A percentile compares a stretch with the other conserved stretches of the same genome.
These are phyloP conservation scores for Russula lepida DNA, from an alignment of 768 basidiomycete genomes.

Conservation along the genomic window DNA sequence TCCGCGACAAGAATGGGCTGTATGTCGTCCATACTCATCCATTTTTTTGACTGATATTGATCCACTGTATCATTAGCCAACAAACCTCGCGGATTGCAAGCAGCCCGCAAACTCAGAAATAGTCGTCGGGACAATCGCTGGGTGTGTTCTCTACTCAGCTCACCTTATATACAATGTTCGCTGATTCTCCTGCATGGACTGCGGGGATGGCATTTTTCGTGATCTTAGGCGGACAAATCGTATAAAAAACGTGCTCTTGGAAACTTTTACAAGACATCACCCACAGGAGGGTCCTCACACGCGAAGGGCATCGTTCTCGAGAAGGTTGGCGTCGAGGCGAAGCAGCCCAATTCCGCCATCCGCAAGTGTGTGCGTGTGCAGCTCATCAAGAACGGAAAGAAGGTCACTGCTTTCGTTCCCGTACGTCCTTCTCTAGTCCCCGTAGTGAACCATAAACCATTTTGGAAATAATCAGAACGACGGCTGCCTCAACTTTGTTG, in stretches of 20 bases:
- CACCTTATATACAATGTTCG: not conserved
- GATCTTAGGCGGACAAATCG: slow-evolving; percentile 82
- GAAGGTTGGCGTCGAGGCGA: slow-evolving; percentile 99
- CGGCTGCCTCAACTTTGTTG: slow-evolving; percentile 96
- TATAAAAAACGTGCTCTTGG: slow-evolving; percentile 99
- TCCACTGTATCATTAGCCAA: slow-evolving; percentile 49
- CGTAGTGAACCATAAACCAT: not conserved
- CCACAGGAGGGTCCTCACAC: slow-evolving; percentile 98
- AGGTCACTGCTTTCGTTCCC: slow-evolving; percentile 99
- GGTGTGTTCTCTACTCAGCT: slow-evolving; percentile 41
- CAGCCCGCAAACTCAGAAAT: slow-evolving; percentile 95
- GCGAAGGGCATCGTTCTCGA: slow-evolving; percentile 99
- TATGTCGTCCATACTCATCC: slow-evolving; percentile 36
- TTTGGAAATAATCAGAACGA: slow-evolving; percentile 54
- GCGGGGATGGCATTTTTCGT: not conserved
- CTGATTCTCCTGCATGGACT: not conserved
- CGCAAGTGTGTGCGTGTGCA: slow-evolving; percentile 99
- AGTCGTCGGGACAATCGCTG: slow-evolving; percentile 94
- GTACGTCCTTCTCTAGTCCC: slow-evolving; percentile 38
- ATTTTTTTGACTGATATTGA: slow-evolving; percentile 2
- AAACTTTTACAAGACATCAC: slow-evolving; percentile 99
- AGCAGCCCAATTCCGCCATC: slow-evolving; percentile 99
- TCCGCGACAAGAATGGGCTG: slow-evolving; percentile 73
- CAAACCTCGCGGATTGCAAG: slow-evolving; percentile 99
- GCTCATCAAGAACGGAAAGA: slow-evolving; percentile 99